Conservation (phyloP, 495 filamentous ascomycete genomes). For the Niebla homalea region DNA sequence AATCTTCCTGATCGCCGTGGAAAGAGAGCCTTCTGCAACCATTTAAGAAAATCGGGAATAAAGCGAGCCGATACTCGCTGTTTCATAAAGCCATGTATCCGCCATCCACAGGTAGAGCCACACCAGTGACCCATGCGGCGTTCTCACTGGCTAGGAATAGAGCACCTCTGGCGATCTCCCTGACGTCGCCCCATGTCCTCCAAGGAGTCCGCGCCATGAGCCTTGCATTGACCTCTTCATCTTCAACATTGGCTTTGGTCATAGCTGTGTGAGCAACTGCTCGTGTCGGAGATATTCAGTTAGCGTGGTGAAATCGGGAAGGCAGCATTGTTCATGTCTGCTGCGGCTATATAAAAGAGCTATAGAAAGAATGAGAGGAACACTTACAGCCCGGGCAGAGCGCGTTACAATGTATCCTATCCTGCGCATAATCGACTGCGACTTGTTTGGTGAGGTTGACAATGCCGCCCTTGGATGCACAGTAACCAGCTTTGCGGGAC, state of each 20-base stretch:
- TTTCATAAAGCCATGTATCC: constrained; percentile 26
- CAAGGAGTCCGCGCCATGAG: constrained; percentile 7
- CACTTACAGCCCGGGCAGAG: constrained; percentile 41
- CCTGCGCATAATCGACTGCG: constrained; percentile 36
- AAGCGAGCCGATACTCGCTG: not conserved
- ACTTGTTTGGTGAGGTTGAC: constrained; percentile 34
- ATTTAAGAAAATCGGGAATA: no score
- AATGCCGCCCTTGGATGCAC: constrained; percentile 39
- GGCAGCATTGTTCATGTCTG: no score
- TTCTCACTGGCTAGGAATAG: constrained; percentile 40
- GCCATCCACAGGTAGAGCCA: constrained; percentile 35
- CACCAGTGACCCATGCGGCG: constrained; percentile 34
- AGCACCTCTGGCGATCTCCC: constrained; percentile 35
- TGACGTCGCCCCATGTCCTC: constrained; percentile 23
- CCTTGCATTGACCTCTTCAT: not conserved
- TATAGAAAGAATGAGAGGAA: not conserved
- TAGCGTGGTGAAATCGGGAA: not conserved
- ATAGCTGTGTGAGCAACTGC: constrained; percentile 19
- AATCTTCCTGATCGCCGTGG: no score
- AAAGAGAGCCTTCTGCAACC: no score
- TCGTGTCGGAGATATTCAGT: not conserved
- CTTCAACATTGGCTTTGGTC: constrained; percentile 6
- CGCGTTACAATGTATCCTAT: constrained; percentile 41
- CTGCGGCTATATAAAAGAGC: no score
- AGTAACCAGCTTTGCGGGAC: constrained; percentile 28